Percentiles rank a stretch among this genome's conserved stretches.
phyloP scores from a whole-genome alignment of 805 yeast species.

The Lachancea lanzarotensis region DNA sequence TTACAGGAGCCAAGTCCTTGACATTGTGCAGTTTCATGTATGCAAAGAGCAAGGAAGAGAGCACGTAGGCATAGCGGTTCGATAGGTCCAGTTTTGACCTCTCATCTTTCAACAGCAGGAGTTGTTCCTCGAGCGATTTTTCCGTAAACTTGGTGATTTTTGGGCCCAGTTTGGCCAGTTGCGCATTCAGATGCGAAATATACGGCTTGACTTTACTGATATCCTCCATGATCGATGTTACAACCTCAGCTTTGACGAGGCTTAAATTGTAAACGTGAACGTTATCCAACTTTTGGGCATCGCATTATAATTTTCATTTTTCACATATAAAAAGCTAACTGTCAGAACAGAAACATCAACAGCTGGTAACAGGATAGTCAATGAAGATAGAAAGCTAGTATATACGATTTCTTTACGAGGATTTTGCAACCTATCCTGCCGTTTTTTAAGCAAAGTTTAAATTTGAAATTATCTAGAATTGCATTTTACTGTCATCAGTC shows the following conservation, averaged over 20 bases:
- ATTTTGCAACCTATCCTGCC: too few relatives aligned
- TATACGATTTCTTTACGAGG: too few relatives aligned
- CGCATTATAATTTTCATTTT: too few relatives aligned
- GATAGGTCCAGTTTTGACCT: constrained; percentile 20
- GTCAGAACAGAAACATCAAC: too few relatives aligned
- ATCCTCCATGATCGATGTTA: constrained; percentile 20
- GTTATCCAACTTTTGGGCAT: too few relatives aligned
- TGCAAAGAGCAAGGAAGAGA: constrained; percentile 28
- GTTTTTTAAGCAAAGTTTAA: too few relatives aligned
- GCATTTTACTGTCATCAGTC: too few relatives aligned
- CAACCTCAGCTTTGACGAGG: background rate
- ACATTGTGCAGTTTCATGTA: constrained; percentile 24
- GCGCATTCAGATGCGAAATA: constrained; percentile 20
- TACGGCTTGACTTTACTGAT: constrained; percentile 25
- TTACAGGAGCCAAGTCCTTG: constrained; percentile 40
- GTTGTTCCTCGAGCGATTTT: constrained; percentile 27
- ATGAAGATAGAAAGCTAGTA: too few relatives aligned
- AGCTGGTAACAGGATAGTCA: too few relatives aligned
- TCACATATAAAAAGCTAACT: too few relatives aligned
- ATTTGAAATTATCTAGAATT: too few relatives aligned
- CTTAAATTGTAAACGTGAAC: too few relatives aligned
- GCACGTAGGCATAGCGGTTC: constrained; percentile 24
- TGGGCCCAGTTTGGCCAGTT: constrained; percentile 17
- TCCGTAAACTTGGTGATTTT: constrained; percentile 17
- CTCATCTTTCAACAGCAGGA: constrained; percentile 19